Base-by-base conservation (phyloP, 805 yeast species). In the Suhomyces faveliae region DNA sequence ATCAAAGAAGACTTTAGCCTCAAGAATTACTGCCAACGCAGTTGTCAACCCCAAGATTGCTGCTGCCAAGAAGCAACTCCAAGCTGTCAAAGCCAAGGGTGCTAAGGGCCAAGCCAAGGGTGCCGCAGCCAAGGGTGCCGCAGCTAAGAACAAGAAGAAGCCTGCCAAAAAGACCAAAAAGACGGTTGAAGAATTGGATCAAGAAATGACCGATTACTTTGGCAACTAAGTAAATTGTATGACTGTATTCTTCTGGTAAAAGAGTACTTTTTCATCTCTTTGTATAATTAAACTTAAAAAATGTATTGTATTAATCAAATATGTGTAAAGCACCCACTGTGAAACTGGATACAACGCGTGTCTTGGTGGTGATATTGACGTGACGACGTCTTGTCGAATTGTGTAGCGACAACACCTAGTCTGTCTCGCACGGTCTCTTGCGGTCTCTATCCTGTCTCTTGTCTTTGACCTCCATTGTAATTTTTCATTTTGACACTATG, bases 131-230 rank as follows among this genome's bases (percentile, higher is more conserved):
- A 51, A 48, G 42, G 22, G 15, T n/a, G 53, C 48, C 37, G 49
- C 49, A 15, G 53, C 55, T 35, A 51, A 48, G 42, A 24, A 25
- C n/a, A 40, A 35, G 46, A 51, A 41, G 54, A 52, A 52, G 38
- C 50, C 55, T 29, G 57, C 71, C 51, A 77, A 79, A 72, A 62
- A 63, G 51, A 63, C 70, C 41, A 75, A 76, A 70, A 90, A 90
- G 80, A 83, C 96, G 45, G 77, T 87, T 54, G 98, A 88, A 68
- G 92, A 94, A 72, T 82, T 92, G 64, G 99, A 94, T 72, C 96
- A 91, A 66, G 98, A 92, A 75, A 92, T 94, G 99, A 87, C 90
- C 53, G 98, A 91, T 66, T 92, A 92, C 74, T 91, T 92, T 60
- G 83, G 82, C 40, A 49, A 46, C 21, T 45, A 49, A 30, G 13